Percentiles rank a stretch among this genome's conserved stretches.
Evolutionary conservation across 768 basidiomycete species (phyloP).

Genomic region (Leucocoprinus sp.): DNA sequence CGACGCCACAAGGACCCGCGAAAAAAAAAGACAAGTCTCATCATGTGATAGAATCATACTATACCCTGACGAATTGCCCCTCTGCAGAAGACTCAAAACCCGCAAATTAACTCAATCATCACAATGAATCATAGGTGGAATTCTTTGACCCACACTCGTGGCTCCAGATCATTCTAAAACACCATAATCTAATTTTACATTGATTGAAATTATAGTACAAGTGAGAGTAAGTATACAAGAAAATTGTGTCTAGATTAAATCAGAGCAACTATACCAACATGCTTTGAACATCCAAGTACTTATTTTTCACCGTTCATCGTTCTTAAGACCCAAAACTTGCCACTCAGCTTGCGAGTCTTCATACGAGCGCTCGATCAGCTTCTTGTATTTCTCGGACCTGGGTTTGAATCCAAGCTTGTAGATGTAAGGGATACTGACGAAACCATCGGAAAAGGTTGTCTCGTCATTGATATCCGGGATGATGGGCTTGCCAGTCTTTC

Average conservation of each 20-base stretch:
- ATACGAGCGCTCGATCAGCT: constrained; percentile 8
- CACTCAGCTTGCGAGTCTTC: constrained; percentile 8
- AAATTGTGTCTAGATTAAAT: neutral
- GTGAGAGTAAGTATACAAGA: neutral
- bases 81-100: no score
- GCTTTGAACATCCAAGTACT: neutral
- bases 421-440: constrained; percentile 7
- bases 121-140: no score
- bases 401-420: constrained; percentile 9
- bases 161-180: neutral
- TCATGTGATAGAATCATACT: no score
- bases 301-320: constrained; percentile 4
- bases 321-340: constrained; percentile 7
- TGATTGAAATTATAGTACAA: neutral
- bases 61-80: no score
- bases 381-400: constrained; percentile 5
- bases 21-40: no score
- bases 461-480: constrained; percentile 10
- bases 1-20: no score
- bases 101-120: no score
- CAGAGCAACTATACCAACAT: neutral
- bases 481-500: constrained; percentile 7
- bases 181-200: neutral
- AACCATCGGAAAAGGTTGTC: constrained; percentile 9
- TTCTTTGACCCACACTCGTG: no score